Conservation (phyloP, 2,329 filamentous ascomycete species). For the Pseudogymnoascus sp. region DNA sequence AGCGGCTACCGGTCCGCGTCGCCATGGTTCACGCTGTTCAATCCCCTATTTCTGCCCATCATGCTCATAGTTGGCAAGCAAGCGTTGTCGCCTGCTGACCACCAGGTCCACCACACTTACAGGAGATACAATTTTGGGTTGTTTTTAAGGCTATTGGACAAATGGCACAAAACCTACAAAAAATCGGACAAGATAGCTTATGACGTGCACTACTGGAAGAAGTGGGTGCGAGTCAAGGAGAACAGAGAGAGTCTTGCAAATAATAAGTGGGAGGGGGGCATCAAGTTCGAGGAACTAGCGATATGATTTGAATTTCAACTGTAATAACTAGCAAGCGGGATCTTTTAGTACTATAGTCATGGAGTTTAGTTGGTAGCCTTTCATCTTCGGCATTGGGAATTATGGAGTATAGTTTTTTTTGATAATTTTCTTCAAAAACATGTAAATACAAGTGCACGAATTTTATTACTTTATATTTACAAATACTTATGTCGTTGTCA, state of each 20-base stretch:
- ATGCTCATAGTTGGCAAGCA: background rate
- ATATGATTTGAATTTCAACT: background rate
- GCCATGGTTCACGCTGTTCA: background rate
- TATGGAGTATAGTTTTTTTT: too few species aligned
- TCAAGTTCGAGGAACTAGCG: background rate
- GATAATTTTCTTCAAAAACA: background rate
- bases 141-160: background rate
- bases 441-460: background rate
- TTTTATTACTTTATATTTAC: too few species aligned
- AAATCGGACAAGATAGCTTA: conserved; percentile 4
- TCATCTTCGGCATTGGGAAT: background rate
- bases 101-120: background rate
- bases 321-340: background rate
- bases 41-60: background rate
- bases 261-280: background rate
- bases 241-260: background rate
- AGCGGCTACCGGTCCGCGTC: background rate
- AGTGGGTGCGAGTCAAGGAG: background rate
- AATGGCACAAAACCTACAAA: conserved; percentile 1
- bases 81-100: background rate
- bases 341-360: background rate
- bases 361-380: background rate
- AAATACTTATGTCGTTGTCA: too few species aligned
- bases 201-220: conserved; percentile 4
- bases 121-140: background rate